These are phyloP conservation scores for Annulohypoxylon bovei DNA, from an alignment of 495 filamentous ascomycete species.

Conservation along the genomic window DNA sequence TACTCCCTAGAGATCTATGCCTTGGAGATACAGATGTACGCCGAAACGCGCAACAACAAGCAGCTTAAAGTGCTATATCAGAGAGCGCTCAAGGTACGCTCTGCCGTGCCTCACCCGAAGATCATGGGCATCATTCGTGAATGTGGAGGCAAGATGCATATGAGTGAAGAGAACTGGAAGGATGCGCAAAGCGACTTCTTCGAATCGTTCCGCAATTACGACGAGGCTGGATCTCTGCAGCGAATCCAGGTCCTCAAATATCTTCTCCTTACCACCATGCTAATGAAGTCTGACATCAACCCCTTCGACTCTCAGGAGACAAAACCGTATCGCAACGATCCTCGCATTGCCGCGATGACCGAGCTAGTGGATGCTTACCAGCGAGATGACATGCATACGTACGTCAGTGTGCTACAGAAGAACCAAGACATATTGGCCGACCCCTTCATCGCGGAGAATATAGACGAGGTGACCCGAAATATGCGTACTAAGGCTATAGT, in stretches of 20 bases:
- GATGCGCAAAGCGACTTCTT: constrained; percentile 97
- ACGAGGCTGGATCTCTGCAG: constrained; percentile 95
- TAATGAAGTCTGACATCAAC: constrained; percentile 99
- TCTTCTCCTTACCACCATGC: constrained; percentile 93
- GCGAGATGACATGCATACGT: constrained; percentile 90
- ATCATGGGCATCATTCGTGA: constrained; percentile 99
- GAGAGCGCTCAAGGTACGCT: constrained; percentile 86
- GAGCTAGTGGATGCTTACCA: constrained; percentile 97
- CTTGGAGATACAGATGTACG: constrained; percentile 98
- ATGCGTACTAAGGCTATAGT: constrained; percentile 96
- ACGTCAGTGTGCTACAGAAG: constrained; percentile 85
- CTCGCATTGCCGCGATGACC: constrained; percentile 95
- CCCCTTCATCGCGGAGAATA: constrained; percentile 98
- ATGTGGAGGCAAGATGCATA: constrained; percentile 99
- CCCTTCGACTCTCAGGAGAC: constrained; percentile 99
- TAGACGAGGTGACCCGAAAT: constrained; percentile 97
- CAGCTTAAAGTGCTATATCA: constrained; percentile 93
- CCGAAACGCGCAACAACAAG: constrained; percentile 96
- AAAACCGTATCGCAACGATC: constrained; percentile 97
- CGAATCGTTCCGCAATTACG: constrained; percentile 98
- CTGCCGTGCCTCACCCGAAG: constrained; percentile 96
- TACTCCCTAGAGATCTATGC: constrained; percentile 96
- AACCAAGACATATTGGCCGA: constrained; percentile 91
- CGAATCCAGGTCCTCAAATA: constrained; percentile 98
- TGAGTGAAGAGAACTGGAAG: constrained; percentile 99